A percentile compares a stretch with the other conserved stretches of the same genome.
Evolutionary conservation across 148 eudicot genomes (phyloP).

Genomic region (Silene conica): DNA sequence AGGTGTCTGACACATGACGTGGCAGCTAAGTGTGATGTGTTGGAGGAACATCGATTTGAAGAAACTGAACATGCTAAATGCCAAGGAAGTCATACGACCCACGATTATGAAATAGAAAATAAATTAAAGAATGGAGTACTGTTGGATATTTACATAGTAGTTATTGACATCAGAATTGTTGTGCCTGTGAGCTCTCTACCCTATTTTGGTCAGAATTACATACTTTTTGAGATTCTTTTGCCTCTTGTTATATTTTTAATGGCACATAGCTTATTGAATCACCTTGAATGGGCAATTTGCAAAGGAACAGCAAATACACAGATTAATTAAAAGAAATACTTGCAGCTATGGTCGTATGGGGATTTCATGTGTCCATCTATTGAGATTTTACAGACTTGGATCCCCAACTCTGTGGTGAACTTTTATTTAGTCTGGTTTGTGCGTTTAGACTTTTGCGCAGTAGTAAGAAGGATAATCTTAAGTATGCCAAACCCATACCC

Average conservation of each 20-base stretch:
- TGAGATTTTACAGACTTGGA: neutral
- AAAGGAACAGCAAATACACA: no score
- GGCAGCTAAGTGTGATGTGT: no score
- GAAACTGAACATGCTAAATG: neutral
- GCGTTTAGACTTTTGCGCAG: neutral
- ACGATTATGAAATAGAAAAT: neutral
- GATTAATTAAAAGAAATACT: no score
- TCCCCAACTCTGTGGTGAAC: neutral
- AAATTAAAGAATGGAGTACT: neutral
- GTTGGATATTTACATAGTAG: neutral
- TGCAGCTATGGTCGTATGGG: no score
- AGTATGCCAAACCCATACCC: no score
- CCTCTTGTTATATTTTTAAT: neutral
- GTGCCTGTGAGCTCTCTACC: neutral
- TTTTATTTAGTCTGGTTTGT: neutral
- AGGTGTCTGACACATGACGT: no score
- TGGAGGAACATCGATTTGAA: no score
- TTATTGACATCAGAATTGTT: neutral
- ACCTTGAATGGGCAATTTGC: no score
- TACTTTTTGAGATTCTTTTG: neutral
- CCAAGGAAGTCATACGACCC: constrained; percentile 2
- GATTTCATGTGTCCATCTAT: no score
- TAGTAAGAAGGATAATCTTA: neutral
- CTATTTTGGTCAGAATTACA: neutral
- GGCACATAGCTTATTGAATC: neutral